A percentile compares a stretch with the other conserved stretches of the same genome.
Conservation (phyloP, 1,139 yeast genomes). For the Blastobotrys aristatus region DNA sequence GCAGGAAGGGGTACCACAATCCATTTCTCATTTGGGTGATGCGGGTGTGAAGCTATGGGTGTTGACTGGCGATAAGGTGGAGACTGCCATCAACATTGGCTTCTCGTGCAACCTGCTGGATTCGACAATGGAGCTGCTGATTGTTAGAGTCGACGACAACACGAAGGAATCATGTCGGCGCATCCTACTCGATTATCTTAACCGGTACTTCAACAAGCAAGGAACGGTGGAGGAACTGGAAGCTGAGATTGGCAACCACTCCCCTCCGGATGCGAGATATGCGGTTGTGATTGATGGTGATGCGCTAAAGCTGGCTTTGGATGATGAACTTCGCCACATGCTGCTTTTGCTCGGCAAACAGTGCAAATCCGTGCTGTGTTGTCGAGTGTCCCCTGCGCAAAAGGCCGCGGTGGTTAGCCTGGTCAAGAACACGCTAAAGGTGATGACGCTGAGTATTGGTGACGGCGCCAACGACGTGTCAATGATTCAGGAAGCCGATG, state of each 20-base stretch:
- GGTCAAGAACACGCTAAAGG: constrained; percentile 75
- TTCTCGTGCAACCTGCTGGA: constrained; percentile 88
- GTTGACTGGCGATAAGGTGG: constrained; percentile 94
- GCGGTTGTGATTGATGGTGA: constrained; percentile 94
- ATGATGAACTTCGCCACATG: constrained; percentile 56
- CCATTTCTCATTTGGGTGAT: constrained; percentile 74
- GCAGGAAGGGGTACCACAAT: constrained; percentile 94
- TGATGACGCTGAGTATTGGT: constrained; percentile 90
- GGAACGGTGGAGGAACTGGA: constrained; percentile 59
- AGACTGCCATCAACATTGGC: constrained; percentile 96
- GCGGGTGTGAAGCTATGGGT: constrained; percentile 98
- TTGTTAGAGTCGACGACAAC: constrained; percentile 48
- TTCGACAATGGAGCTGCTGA: constrained; percentile 79
- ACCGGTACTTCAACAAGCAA: constrained; percentile 54
- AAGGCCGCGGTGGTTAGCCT: constrained; percentile 92
- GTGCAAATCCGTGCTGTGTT: constrained; percentile 89
- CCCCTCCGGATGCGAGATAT: constrained; percentile 68
- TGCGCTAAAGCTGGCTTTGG: constrained; percentile 70
- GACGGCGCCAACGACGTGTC: constrained; percentile 99
- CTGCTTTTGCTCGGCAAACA: constrained; percentile 85
- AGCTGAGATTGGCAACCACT: constrained; percentile 63
- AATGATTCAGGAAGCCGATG: constrained; percentile 97
- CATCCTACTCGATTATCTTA: constrained; percentile 56
- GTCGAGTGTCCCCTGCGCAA: constrained; percentile 96
- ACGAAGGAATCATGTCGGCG: constrained; percentile 47